Conservation (phyloP, 495 filamentous ascomycete species). For the Beverwykella pulmonaria region DNA sequence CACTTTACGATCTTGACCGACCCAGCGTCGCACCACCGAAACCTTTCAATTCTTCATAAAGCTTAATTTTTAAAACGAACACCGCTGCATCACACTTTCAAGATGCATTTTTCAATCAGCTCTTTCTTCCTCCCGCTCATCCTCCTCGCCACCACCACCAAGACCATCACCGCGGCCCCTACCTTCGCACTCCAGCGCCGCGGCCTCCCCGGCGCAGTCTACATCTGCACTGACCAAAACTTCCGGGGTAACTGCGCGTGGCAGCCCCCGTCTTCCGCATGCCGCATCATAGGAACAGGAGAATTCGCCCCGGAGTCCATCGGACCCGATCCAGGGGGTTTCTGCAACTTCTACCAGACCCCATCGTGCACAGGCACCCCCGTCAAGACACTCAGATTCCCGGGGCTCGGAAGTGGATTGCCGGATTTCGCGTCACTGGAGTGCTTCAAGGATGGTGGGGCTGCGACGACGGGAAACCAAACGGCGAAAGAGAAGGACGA, state of each 20-base stretch:
- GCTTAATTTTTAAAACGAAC: constrained; percentile 17
- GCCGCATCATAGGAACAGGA: constrained; percentile 24
- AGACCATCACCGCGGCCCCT: background rate
- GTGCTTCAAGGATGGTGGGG: constrained; percentile 6
- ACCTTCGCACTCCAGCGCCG: constrained; percentile 1
- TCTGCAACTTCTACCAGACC: constrained; percentile 14
- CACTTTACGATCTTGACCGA: background rate
- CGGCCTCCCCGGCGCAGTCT: constrained; percentile 30
- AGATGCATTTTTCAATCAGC: background rate
- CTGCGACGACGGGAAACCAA: background rate
- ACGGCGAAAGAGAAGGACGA: background rate
- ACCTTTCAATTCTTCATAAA: constrained; percentile 1
- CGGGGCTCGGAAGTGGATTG: background rate
- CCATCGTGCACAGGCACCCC: background rate
- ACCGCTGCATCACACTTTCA: background rate
- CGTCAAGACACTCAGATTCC: constrained; percentile 13
- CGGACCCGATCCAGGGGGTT: constrained; percentile 29
- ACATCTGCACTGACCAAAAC: constrained; percentile 28
- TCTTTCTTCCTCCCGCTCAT: background rate
- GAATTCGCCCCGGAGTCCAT: constrained; percentile 13
- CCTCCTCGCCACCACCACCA: background rate
- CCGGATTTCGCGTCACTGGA: constrained; percentile 13
- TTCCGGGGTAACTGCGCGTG: constrained; percentile 26
- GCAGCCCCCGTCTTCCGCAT: background rate
- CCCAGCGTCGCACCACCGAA: too few species aligned